These are phyloP conservation scores for Pholiota molesta DNA, from an alignment of 768 basidiomycete species.

Conservation along the genomic window DNA sequence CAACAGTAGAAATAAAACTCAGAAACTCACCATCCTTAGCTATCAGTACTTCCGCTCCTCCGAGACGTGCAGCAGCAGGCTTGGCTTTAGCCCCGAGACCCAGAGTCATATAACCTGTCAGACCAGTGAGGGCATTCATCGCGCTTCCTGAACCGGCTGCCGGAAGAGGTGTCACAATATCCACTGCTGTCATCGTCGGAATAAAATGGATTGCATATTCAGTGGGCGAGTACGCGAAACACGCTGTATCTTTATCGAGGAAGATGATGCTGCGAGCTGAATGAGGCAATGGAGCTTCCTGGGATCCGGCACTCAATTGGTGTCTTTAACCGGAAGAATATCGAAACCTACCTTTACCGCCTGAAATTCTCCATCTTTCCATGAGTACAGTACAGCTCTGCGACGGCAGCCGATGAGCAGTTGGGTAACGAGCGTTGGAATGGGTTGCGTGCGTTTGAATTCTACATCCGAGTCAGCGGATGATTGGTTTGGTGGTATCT, in stretches of 20 bases:
- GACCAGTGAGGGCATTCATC: conserved; percentile 77
- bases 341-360: conserved; percentile 57
- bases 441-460: conserved; percentile 42
- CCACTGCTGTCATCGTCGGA: conserved; percentile 55
- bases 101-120: conserved; percentile 86
- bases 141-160: conserved; percentile 48
- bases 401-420: conserved; percentile 86
- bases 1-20: background rate
- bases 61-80: conserved; percentile 58
- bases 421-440: conserved; percentile 71
- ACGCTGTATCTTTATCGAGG: conserved; percentile 57
- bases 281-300: conserved; percentile 88
- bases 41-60: conserved; percentile 67
- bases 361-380: conserved; percentile 84
- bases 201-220: conserved; percentile 78
- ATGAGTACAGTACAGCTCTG: conserved; percentile 82
- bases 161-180: conserved; percentile 56
- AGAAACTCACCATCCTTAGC: conserved; percentile 73
- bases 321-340: background rate
- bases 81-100: conserved; percentile 77
- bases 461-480: conserved; percentile 25
- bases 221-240: conserved; percentile 80
- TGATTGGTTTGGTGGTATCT: conserved; percentile 27
- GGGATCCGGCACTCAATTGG: background rate
- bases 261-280: conserved; percentile 88